Base-by-base conservation (phyloP, 257 asterid species). In the Echites panduratus region DNA sequence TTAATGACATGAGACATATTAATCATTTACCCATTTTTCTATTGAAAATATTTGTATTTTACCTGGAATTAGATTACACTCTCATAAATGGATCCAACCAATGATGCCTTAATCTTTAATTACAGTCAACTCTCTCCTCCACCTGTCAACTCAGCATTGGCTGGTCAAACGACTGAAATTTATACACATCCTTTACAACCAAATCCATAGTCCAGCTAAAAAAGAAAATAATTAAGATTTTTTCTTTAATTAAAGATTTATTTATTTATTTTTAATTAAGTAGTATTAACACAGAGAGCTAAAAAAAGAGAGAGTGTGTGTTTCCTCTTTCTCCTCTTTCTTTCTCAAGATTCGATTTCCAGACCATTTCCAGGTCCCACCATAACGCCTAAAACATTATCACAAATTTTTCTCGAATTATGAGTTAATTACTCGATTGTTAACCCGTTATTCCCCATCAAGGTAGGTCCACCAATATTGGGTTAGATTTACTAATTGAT, bases 311-410 rank as follows among this genome's bases (percentile, higher is more conserved):
- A 53, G 22, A 29, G 9, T 40, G 48, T 50, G 45, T 70, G 73
- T 65, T 63, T 70, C 20, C 32, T 43, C 32, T 26, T n/a, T 54
- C 17, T 50, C 61, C 41, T 49, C 72, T 43, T 4, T 68, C 35
- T 24, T 66, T 61, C 26, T 52, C 52, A 59, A 74, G 78, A 77
- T 65, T 65, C 81, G 78, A 77, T 70, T 70, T n/a, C 84, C 81
- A 79, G 63, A 79, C 82, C 75, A 71, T 65, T 67, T 71, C 70
- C 63, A 71, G 78, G 75, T 59, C 82, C 82, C 79, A 70, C 77
- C 76, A 65, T 57, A 24, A 27, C 49, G n/a, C 41, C 71, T 70
- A 62, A 64, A 70, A 65, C 61, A 75, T 17, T 35, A 16, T 32
- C 16, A 12, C 17, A 11, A n/a, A 11, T 2, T 11, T 13, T 54